Percentiles rank a stretch among this genome's conserved stretches.
Conservation (phyloP, 2,329 filamentous ascomycete species). For the Juglanconis juglandina region DNA sequence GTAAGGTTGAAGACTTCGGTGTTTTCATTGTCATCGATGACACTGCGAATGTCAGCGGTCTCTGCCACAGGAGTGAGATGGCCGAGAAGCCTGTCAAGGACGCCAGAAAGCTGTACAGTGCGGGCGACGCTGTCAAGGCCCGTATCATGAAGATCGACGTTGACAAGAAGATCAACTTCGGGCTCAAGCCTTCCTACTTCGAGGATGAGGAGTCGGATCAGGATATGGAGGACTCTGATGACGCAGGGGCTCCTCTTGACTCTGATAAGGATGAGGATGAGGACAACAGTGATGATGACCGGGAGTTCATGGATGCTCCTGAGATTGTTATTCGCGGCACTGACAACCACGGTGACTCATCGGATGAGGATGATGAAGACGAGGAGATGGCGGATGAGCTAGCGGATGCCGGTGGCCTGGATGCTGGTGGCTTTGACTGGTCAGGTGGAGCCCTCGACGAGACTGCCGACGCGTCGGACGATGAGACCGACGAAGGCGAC, state of each 20-base stretch:
- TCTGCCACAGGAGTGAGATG: slow-evolving; percentile 91
- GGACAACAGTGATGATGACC: slow-evolving; percentile 47
- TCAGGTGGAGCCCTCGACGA: slow-evolving; percentile 65
- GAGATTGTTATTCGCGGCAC: slow-evolving; percentile 41
- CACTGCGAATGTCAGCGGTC: slow-evolving; percentile 82
- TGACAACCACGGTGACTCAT: slow-evolving; percentile 33
- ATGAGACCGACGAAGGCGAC: slow-evolving; percentile 37
- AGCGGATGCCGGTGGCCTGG: slow-evolving; percentile 53
- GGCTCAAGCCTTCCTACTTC: slow-evolving; percentile 90
- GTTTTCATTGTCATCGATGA: slow-evolving; percentile 90
- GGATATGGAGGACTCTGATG: slow-evolving; percentile 37
- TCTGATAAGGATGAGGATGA: slow-evolving; percentile 40
- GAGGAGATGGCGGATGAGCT: slow-evolving; percentile 30
- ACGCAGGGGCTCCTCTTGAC: slow-evolving; percentile 41
- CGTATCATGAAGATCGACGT: slow-evolving; percentile 76
- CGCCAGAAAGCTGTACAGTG: slow-evolving; percentile 83
- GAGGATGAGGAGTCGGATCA: slow-evolving; percentile 56
- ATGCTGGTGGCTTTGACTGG: slow-evolving; percentile 83
- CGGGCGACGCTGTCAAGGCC: slow-evolving; percentile 91
- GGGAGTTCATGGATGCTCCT: slow-evolving; percentile 45
- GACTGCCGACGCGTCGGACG: slow-evolving; percentile 48
- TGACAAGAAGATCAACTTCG: slow-evolving; percentile 78
- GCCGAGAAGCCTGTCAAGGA: slow-evolving; percentile 79
- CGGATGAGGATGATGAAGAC: slow-evolving; percentile 40
- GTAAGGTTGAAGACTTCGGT: slow-evolving; percentile 92